Evolutionary conservation across 208 protist species (phyloP).

Genomic region (Crithidia fasciculata): DNA sequence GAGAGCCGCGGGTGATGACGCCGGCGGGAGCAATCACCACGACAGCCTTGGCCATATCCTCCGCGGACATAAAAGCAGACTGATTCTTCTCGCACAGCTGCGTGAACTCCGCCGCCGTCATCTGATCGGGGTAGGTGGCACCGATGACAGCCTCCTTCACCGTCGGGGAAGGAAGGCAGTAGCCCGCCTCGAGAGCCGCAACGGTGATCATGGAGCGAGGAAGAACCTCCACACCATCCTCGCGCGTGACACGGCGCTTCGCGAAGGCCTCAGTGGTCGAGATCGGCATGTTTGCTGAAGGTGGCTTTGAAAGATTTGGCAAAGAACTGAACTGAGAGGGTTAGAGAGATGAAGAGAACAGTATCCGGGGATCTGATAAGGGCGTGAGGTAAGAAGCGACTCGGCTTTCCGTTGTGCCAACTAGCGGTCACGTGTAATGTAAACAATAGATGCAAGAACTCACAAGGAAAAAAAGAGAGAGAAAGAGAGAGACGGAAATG

Average conservation of each 20-base stretch:
- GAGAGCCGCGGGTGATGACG: constrained; percentile 77
- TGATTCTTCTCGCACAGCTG: constrained; percentile 70
- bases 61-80: constrained; percentile 44
- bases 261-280: constrained; percentile 68
- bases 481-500: not conserved
- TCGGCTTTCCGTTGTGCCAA: too few relatives aligned
- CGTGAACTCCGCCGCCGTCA: constrained; percentile 79
- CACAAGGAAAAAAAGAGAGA: not conserved
- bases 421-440: too few relatives aligned
- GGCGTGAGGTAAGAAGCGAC: too few relatives aligned
- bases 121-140: constrained; percentile 65
- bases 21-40: constrained; percentile 70
- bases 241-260: constrained; percentile 64
- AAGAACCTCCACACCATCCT: constrained; percentile 73
- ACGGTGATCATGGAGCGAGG: constrained; percentile 65
- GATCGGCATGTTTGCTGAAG: constrained; percentile 51
- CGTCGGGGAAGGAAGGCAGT: constrained; percentile 57
- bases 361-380: too few relatives aligned
- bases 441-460: not conserved
- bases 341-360: too few relatives aligned
- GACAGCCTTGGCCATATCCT: constrained; percentile 74
- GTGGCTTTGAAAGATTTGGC: constrained; percentile 2
- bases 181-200: constrained; percentile 84
- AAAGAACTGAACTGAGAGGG: not conserved
- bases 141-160: constrained; percentile 61